These are phyloP conservation scores for Lichtheimia corymbifera DNA, from an alignment of 371 early-diverging fungal genomes.

Conservation along the genomic window DNA sequence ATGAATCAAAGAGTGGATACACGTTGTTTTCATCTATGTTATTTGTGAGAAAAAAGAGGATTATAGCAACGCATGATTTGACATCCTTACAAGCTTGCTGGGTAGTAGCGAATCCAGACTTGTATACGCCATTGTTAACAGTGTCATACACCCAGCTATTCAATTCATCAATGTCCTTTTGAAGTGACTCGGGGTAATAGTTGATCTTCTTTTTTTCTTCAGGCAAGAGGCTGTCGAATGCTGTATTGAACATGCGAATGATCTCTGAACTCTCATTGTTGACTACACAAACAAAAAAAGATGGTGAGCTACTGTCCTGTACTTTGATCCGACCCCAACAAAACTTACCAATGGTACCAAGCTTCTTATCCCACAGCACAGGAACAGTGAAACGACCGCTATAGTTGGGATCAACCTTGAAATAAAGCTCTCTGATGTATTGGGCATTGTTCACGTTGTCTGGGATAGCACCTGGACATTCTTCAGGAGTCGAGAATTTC, in stretches of 20 bases:
- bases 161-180: constrained; percentile 76
- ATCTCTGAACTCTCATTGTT: constrained; percentile 97
- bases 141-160: constrained; percentile 92
- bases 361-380: constrained; percentile 91
- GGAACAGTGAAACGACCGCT: constrained; percentile 87
- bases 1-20: constrained; percentile 69
- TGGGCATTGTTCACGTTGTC: constrained; percentile 75
- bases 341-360: constrained; percentile 74
- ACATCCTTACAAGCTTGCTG: constrained; percentile 73
- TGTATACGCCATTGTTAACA: constrained; percentile 86
- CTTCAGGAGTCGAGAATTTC: constrained; percentile 70
- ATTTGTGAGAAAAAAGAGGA: background rate
- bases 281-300: constrained; percentile 45
- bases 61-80: background rate
- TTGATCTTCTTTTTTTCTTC: constrained; percentile 64
- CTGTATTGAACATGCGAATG: constrained; percentile 91
- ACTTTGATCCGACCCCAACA: background rate
- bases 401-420: constrained; percentile 82
- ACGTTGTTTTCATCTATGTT: constrained; percentile 69
- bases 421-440: constrained; percentile 85
- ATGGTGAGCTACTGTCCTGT: background rate
- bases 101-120: constrained; percentile 88
- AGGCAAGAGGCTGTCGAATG: constrained; percentile 74
- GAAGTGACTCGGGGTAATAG: constrained; percentile 80
- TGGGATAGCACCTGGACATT: constrained; percentile 78